Evolutionary conservation across 2,329 filamentous ascomycete species (phyloP), one percentile per base, ranked within the genome.

Genomic region (Hypoxylon sp.): DNA sequence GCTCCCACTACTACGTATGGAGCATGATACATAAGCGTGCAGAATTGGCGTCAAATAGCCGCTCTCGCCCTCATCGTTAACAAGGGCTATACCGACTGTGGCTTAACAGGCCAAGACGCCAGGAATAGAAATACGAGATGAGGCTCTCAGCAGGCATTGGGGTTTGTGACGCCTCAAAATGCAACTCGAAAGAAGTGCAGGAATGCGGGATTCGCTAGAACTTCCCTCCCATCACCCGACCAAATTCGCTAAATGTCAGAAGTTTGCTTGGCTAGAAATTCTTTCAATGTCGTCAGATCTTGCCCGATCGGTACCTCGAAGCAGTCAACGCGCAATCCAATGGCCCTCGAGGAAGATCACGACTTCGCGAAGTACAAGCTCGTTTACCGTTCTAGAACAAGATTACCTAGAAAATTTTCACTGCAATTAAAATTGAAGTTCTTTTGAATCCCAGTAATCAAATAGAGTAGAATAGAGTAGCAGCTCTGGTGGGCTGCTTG

Each of bases 111-210:
- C 66, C 60, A 71, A 70, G 69, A 50, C 58, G 42, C 51, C 47
- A 65, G 48, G 35, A 63, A 64, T 65, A 70, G 66, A 66, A 71
- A 70, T 67, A 67, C 69, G 69, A 71, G 63, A 46, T 71, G 69
- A 71, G 69, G 69, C 69, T 71, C 69, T 53, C 63, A 50, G 54
- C 35, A 62, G 29, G 29, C n/a, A 53, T 63, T 60, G 63, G 46
- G 51, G 24, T 19, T 24, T 39, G 48, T 33, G 13, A 65, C 65
- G 60, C 63, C 59, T 63, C 24, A 48, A 62, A 48, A 58, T 65
- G 57, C 61, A 67, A 54, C 63, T 61, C 29, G 29, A 39, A 39
- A 52, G 53, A 57, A 46, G 58, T 62, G 56, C 48, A 65, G 65
- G 57, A 65, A 63, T 65, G 48, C 48, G 60, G 57, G 65, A 65